phyloP scores from a whole-genome alignment of 495 filamentous ascomycete genomes.

The Pyrenula massariospora region DNA sequence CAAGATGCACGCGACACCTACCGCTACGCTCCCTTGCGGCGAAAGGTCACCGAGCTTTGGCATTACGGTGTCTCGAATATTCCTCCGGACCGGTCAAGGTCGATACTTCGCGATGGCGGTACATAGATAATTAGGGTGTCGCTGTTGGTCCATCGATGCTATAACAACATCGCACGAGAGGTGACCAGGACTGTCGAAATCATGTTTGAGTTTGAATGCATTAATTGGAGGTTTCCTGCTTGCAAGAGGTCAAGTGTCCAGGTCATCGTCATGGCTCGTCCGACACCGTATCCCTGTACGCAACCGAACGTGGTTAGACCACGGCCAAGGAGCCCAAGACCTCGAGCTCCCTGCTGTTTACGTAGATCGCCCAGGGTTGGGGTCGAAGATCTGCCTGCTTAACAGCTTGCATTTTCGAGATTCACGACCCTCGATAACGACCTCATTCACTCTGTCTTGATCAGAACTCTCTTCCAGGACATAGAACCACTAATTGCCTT shows the following conservation, averaged over 20 bases:
- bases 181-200: neutral
- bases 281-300: neutral
- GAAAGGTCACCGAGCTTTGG: slow-evolving; percentile 73
- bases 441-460: too few species aligned
- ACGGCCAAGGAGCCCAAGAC: neutral
- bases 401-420: neutral
- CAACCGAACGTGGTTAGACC: neutral
- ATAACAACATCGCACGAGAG: neutral
- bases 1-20: slow-evolving; percentile 28
- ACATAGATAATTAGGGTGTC: neutral
- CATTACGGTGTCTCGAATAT: slow-evolving; percentile 27
- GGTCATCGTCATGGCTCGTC: neutral
- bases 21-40: slow-evolving; percentile 75
- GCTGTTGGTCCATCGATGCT: neutral
- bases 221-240: too few species aligned
- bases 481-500: too few species aligned
- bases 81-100: neutral
- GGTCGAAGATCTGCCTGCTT: neutral
- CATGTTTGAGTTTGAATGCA: neutral
- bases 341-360: neutral
- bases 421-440: too few species aligned
- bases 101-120: neutral
- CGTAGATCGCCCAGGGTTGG: neutral
- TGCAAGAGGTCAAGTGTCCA: neutral
- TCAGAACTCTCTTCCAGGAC: too few species aligned